These are phyloP conservation scores for Ceratobasidium sp. DNA, from an alignment of 1,284 basidiomycete genomes.

Conservation along the genomic window DNA sequence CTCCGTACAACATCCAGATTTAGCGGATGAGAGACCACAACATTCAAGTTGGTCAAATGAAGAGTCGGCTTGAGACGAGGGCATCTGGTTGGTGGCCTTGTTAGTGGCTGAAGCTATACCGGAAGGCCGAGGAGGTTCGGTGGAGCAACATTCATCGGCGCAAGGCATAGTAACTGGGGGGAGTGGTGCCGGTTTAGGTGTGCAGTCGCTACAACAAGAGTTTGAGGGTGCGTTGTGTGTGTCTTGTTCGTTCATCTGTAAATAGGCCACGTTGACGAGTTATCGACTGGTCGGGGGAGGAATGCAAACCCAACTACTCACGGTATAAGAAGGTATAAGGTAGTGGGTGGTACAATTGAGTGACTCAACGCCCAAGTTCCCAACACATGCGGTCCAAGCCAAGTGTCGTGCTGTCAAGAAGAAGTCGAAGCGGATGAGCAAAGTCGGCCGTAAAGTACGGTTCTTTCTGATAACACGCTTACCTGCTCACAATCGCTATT, in stretches of 20 bases:
- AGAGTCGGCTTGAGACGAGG: slow-evolving; percentile 16
- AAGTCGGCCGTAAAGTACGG: too few relatives aligned
- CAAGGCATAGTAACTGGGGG: background rate
- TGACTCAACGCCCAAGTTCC: too few relatives aligned
- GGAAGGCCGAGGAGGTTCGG: background rate
- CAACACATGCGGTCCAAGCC: too few relatives aligned
- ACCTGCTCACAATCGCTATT: too few relatives aligned
- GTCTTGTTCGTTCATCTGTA: slow-evolving; percentile 19
- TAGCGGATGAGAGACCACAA: background rate
- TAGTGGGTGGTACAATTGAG: too few relatives aligned
- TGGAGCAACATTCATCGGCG: slow-evolving; percentile 11
- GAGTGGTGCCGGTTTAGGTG: background rate
- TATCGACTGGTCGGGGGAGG: too few relatives aligned
- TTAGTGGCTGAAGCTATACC: background rate
- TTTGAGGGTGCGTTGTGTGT: background rate
- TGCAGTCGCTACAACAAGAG: slow-evolving; percentile 5
- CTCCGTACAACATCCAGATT: slow-evolving; percentile 7
- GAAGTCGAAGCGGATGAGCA: too few relatives aligned
- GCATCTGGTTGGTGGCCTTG: slow-evolving; percentile 2
- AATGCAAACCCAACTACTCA: too few relatives aligned
- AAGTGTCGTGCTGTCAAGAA: too few relatives aligned
- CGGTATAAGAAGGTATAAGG: too few relatives aligned
- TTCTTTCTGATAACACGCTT: too few relatives aligned
- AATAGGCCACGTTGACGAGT: background rate
- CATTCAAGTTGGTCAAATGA: slow-evolving; percentile 31